Percentiles rank a stretch among this genome's conserved stretches.
phyloP scores from a whole-genome alignment of 192 early-diverging fungal genomes.

The Coemansia sp. region DNA sequence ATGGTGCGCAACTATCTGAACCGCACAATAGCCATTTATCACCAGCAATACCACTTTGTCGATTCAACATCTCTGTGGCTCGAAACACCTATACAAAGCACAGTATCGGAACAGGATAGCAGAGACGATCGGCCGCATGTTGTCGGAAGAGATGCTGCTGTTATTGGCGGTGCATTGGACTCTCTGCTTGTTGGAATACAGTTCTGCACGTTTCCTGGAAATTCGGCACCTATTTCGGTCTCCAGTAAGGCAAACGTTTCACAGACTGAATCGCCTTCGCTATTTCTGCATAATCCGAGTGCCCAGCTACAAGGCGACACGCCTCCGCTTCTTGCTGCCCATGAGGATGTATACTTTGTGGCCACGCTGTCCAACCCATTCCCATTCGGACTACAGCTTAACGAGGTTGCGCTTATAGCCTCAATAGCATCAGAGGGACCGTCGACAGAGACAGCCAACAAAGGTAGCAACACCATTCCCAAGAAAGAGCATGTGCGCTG shows the following conservation, averaged over 20 bases:
- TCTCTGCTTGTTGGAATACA: constrained; percentile 40
- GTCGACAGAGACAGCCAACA: background rate
- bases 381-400: constrained; percentile 43
- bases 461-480: background rate
- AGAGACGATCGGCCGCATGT: background rate
- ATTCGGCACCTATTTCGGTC: constrained; percentile 12
- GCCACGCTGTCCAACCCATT: constrained; percentile 49
- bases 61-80: background rate
- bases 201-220: constrained; percentile 23
- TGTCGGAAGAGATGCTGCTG: constrained; percentile 30
- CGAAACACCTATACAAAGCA: background rate
- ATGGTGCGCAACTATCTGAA: constrained; percentile 33
- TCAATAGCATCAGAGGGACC: background rate
- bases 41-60: constrained; percentile 27
- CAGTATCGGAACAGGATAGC: background rate
- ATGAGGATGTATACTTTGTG: constrained; percentile 33
- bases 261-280: background rate
- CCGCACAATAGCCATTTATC: constrained; percentile 29
- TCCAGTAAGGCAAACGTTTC: background rate
- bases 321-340: constrained; percentile 26
- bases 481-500: background rate
- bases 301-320: constrained; percentile 25
- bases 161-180: constrained; percentile 26
- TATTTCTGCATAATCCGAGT: constrained; percentile 54
- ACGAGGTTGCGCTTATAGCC: constrained; percentile 15